phyloP scores from a whole-genome alignment of 305 asterid genomes.

The Fraxinus baroniana region DNA sequence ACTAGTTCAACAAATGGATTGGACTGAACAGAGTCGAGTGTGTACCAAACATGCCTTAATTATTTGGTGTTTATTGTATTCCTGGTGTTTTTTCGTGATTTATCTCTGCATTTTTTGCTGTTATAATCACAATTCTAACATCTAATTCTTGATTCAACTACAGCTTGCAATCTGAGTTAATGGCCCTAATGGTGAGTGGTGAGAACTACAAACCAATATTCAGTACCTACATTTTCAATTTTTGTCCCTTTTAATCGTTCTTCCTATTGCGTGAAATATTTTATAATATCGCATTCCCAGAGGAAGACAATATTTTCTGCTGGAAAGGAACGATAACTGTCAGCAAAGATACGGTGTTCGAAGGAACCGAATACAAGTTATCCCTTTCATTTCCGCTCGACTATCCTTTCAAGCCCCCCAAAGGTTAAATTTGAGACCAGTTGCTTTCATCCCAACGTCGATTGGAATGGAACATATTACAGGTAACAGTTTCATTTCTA shows the following conservation, averaged over 20 bases:
- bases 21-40: too few species aligned
- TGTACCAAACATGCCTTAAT: background rate
- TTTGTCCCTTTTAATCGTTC: background rate
- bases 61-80: background rate
- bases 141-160: constrained; percentile 6
- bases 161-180: constrained; percentile 91
- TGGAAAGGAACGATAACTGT: constrained; percentile 85
- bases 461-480: constrained; percentile 84
- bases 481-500: constrained; percentile 39
- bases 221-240: background rate
- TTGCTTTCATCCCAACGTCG: constrained; percentile 93
- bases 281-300: constrained; percentile 91
- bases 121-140: background rate
- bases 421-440: constrained; percentile 84
- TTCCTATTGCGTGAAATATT: constrained; percentile 7
- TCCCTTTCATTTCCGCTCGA: constrained; percentile 66
- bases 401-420: constrained; percentile 89
- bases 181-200: constrained; percentile 99
- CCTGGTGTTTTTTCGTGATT: background rate
- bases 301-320: constrained; percentile 84
- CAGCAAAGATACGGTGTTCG: constrained; percentile 74
- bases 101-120: background rate
- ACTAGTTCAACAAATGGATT: background rate
- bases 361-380: constrained; percentile 85
- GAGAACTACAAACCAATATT: constrained; percentile 22